phyloP scores from a whole-genome alignment of 768 basidiomycete genomes.

The Russula olivacea region DNA sequence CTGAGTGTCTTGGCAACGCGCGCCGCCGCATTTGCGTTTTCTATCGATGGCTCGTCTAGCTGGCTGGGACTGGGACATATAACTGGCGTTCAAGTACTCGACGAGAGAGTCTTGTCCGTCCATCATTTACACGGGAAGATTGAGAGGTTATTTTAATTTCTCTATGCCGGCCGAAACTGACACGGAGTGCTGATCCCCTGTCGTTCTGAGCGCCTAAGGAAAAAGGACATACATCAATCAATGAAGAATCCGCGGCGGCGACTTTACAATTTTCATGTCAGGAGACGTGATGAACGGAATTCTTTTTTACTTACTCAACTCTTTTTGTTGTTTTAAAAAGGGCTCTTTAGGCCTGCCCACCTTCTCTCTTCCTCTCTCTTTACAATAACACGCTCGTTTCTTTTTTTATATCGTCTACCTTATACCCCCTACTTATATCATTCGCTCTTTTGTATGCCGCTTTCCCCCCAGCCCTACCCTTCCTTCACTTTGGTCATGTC shows the following conservation, averaged over 20 bases:
- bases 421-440: background rate
- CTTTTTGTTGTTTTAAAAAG: conserved; percentile 1
- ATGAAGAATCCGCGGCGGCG: conserved; percentile 18
- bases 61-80: background rate
- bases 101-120: background rate
- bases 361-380: background rate
- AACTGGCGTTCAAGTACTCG: background rate
- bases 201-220: conserved; percentile 12
- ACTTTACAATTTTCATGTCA: conserved; percentile 17
- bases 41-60: background rate
- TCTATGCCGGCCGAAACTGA: conserved; percentile 3
- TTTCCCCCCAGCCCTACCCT: conserved; percentile 10
- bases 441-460: conserved; percentile 8
- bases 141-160: conserved; percentile 1
- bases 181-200: conserved; percentile 13
- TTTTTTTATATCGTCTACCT: background rate
- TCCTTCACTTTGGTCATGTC: conserved; percentile 21
- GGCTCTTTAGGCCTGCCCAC: background rate
- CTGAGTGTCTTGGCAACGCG: background rate
- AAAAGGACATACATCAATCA: background rate
- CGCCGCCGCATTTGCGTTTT: background rate
- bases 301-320: conserved; percentile 7
- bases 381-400: conserved; percentile 5
- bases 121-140: background rate
- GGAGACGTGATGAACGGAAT: conserved; percentile 16